Conservation (phyloP, 2,329 filamentous ascomycete species). For the Fusarium verticillioides region DNA sequence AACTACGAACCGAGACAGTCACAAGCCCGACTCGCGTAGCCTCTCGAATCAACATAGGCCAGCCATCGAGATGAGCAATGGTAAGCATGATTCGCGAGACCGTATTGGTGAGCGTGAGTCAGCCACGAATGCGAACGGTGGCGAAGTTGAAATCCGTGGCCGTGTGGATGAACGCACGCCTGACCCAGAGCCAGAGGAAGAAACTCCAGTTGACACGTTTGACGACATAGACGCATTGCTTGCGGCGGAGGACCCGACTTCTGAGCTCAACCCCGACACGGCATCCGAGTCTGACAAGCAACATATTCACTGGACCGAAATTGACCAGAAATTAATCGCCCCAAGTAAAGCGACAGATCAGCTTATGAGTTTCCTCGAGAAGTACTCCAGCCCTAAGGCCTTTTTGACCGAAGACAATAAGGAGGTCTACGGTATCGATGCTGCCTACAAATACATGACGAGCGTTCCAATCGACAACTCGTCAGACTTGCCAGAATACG, state of each 20-base stretch:
- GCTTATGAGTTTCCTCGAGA: constrained; percentile 10
- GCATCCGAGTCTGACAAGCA: not conserved
- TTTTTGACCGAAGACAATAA: not conserved
- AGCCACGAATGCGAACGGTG: not conserved
- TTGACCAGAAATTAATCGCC: not conserved
- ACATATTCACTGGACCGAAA: not conserved
- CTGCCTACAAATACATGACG: not conserved
- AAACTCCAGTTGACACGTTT: not conserved
- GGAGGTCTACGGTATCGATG: not conserved
- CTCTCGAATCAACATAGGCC: not conserved
- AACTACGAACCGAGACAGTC: not conserved
- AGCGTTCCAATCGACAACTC: not conserved
- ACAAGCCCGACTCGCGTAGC: not conserved
- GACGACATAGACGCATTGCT: constrained; percentile 10
- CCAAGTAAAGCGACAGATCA: not conserved
- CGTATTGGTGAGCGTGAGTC: not conserved
- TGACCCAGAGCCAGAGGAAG: not conserved
- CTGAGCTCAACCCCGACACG: not conserved
- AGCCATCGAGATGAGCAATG: not conserved
- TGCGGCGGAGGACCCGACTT: not conserved
- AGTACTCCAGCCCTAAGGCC: not conserved
- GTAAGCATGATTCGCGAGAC: not conserved
- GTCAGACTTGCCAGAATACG: not conserved
- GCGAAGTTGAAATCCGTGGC: not conserved
- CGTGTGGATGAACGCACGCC: not conserved